A percentile compares a stretch with the other conserved stretches of the same genome.
These are phyloP conservation scores for Kazachstania kunashirensis DNA, from an alignment of 805 yeast species.

Conservation along the genomic window DNA sequence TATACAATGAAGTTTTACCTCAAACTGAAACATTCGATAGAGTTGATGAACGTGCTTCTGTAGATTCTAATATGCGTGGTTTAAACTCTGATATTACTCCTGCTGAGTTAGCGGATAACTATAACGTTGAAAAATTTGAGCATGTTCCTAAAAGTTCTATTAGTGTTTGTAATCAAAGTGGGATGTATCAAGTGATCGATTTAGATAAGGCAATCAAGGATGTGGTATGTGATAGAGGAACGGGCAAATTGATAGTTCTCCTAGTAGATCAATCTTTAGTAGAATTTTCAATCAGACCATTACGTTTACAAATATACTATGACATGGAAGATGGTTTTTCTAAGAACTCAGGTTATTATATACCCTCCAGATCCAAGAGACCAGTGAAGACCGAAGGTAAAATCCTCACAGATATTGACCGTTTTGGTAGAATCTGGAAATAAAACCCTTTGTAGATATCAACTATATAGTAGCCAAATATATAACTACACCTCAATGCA, in stretches of 20 bases:
- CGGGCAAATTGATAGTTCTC: neutral
- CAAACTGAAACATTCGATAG: neutral
- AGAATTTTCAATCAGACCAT: neutral
- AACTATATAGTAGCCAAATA: too few relatives aligned
- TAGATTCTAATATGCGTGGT: too few relatives aligned
- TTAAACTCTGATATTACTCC: too few relatives aligned
- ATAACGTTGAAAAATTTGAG: neutral
- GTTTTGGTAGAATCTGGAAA: neutral
- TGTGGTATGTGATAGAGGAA: neutral
- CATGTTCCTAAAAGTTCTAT: neutral
- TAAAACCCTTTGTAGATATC: too few relatives aligned
- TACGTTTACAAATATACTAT: neutral
- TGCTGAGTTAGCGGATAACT: neutral
- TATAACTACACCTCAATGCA: too few relatives aligned
- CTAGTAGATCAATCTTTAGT: neutral
- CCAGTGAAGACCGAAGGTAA: neutral
- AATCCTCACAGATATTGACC: neutral
- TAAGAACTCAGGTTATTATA: neutral
- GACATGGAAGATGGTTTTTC: neutral
- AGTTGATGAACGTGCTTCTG: too few relatives aligned
- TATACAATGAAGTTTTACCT: neutral
- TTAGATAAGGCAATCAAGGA: slow-evolving; percentile 1
- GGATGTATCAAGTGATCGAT: neutral
- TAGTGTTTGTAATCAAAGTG: neutral
- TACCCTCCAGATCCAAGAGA: neutral